Evolutionary conservation across 2,329 filamentous ascomycete species (phyloP), one percentile per base, ranked within the genome.

Genomic region (Pseudogymnoascus sp.): DNA sequence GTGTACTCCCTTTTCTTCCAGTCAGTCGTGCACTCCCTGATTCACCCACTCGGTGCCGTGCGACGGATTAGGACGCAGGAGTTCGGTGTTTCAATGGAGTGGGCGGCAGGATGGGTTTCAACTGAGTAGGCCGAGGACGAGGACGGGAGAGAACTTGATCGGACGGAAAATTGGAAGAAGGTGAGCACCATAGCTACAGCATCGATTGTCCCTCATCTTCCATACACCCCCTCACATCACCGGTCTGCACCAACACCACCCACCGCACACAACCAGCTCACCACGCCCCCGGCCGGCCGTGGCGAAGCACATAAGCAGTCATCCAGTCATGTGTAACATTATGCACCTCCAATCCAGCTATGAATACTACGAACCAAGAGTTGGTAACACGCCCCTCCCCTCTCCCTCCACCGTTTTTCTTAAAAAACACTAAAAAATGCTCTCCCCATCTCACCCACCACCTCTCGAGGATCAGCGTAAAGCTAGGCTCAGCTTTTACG

Each of bases 321-420:
- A 50, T 50, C 44, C 44, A 50, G 21, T 50, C 44, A 29, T 50
- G 24, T 50, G 44, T 50, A 50, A 50, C 44, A 50, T 50, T 50
- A 50, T 50, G 44, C 44, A 50, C 24, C 44, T 50, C 44, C 44
- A 50, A 50, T 16, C 44, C 40, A 40, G 35, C 33, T 50, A 50
- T 7, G 44, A 50, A 50, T 50, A 14, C 44, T 29, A 50, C 14
- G 44, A 50, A 50, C 44, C 44, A 50, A 29, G 24, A 50, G 44
- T n/a, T 29, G 19, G 44, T 29, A 50, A 29, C 44, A 50, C 44
- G 24, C 44, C 21, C 11, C 42, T 19, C 5, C 21, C 21, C 11
- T 26, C 21, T 16, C 14, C 24, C 44, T 16, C 11, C 7, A 50
- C 44, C 44, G 24, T 50, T 50, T 50, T 29, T 50, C 5, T 10